A percentile compares a stretch with the other conserved stretches of the same genome.
phyloP scores from a whole-genome alignment of 1,284 basidiomycete genomes.

The Lignosus rhinocerotis region DNA sequence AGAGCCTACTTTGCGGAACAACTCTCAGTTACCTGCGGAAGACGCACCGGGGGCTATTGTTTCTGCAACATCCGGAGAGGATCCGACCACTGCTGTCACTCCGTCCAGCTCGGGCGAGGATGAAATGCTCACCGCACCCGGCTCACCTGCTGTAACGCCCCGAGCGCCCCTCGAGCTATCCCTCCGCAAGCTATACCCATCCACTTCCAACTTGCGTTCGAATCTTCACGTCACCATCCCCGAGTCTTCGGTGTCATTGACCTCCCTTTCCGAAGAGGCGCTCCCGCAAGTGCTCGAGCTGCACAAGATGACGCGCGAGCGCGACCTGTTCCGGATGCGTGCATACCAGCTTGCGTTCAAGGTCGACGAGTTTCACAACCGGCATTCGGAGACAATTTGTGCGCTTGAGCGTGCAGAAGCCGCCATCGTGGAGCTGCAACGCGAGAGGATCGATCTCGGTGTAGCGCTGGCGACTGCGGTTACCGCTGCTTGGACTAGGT shows the following conservation, averaged over 20 bases:
- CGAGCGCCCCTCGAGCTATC: background rate
- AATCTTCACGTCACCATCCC: background rate
- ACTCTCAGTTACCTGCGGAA: no score
- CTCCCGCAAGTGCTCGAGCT: background rate
- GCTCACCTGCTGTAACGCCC: background rate
- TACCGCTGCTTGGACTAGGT: background rate
- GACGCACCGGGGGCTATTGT: no score
- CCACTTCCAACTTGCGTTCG: background rate
- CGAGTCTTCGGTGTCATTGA: background rate
- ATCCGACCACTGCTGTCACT: no score
- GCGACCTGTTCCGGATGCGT: conserved; percentile 12
- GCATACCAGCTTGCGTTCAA: conserved; percentile 15
- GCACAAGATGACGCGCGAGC: conserved; percentile 1
- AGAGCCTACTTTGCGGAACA: no score
- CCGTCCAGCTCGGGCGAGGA: background rate
- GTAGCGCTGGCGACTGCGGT: conserved; percentile 5
- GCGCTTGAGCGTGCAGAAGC: conserved; percentile 5
- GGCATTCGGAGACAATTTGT: background rate
- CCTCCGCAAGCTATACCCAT: background rate
- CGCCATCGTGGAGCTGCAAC: background rate
- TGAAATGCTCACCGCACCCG: background rate
- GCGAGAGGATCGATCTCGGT: conserved; percentile 1
- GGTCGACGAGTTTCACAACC: conserved; percentile 8
- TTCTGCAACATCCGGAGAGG: no score
- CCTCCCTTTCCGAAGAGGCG: background rate